These are phyloP conservation scores for Barnettozyma sucrosica DNA, from an alignment of 805 yeast genomes.

Conservation along the genomic window DNA sequence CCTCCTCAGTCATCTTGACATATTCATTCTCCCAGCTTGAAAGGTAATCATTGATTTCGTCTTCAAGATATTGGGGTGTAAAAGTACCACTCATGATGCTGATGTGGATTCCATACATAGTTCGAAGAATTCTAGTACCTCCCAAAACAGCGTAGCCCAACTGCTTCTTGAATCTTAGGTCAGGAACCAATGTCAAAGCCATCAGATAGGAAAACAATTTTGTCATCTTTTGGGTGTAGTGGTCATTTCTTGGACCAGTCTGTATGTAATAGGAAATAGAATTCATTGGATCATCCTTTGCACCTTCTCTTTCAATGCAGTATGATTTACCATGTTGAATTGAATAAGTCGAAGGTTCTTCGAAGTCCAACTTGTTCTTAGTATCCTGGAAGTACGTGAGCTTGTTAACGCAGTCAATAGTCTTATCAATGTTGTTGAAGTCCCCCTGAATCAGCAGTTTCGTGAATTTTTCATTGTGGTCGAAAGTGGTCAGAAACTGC, in stretches of 20 bases:
- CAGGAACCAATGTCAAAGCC: constrained; percentile 37
- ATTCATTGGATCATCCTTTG: constrained; percentile 44
- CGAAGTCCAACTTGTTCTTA: neutral
- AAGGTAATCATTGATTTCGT: constrained; percentile 44
- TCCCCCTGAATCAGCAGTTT: constrained; percentile 51
- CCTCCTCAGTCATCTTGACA: constrained; percentile 26
- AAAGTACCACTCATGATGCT: constrained; percentile 47
- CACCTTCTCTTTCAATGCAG: constrained; percentile 29
- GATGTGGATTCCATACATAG: constrained; percentile 53
- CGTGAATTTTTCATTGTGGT: constrained; percentile 27
- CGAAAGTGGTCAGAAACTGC: constrained; percentile 26
- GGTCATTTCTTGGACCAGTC: constrained; percentile 42
- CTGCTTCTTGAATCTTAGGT: constrained; percentile 49
- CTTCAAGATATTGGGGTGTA: constrained; percentile 35
- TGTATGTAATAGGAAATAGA: constrained; percentile 51
- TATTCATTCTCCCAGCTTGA: constrained; percentile 34
- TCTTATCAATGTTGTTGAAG: constrained; percentile 22
- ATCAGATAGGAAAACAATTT: constrained; percentile 42
- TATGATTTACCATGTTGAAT: constrained; percentile 34
- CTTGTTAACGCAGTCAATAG: constrained; percentile 21
- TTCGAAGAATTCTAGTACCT: constrained; percentile 46
- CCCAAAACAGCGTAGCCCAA: constrained; percentile 59
- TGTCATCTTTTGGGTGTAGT: constrained; percentile 34
- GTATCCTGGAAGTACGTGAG: constrained; percentile 26
- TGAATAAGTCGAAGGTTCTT: constrained; percentile 34